Evolutionary conservation across 139 green algal genomes (phyloP).

Genomic region (Chlamydomonas sp.): DNA sequence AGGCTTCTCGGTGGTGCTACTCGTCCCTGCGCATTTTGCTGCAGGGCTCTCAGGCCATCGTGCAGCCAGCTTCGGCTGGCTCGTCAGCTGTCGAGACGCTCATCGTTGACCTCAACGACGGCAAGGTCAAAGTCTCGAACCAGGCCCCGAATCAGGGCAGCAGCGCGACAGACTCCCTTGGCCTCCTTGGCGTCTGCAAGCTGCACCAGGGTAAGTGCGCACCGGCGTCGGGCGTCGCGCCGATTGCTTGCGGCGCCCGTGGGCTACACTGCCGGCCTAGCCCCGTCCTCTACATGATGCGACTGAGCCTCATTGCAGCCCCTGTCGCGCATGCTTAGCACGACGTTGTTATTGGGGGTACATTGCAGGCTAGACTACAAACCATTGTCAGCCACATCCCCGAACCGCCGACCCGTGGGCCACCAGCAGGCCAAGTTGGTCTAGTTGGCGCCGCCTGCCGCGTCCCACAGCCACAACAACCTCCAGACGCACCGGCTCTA

Average conservation of each 20-base stretch:
- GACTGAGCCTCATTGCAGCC: too few relatives aligned
- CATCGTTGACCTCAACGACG: conserved; percentile 15
- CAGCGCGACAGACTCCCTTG: conserved; percentile 5
- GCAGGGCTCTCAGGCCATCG: neutral
- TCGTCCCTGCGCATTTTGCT: conserved; percentile 20
- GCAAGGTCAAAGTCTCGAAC: conserved; percentile 1
- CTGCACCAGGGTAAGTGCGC: conserved; percentile 25
- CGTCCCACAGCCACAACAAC: too few relatives aligned
- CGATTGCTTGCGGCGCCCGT: neutral
- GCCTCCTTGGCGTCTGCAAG: conserved; percentile 39
- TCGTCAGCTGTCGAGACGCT: conserved; percentile 27
- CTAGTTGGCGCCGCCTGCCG: too few relatives aligned
- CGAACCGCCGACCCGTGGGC: neutral
- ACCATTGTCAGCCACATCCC: neutral
- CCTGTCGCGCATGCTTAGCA: neutral
- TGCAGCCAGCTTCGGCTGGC: neutral
- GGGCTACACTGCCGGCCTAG: too few relatives aligned
- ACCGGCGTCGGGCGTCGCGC: neutral
- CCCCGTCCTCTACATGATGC: too few relatives aligned
- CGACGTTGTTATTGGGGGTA: neutral
- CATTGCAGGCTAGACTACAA: neutral
- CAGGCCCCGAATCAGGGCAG: neutral
- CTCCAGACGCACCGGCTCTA: too few relatives aligned
- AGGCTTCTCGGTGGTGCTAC: neutral
- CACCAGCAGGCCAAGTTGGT: too few relatives aligned